Evolutionary conservation across 805 yeast genomes (phyloP).

Genomic region (Candida nitratophila): DNA sequence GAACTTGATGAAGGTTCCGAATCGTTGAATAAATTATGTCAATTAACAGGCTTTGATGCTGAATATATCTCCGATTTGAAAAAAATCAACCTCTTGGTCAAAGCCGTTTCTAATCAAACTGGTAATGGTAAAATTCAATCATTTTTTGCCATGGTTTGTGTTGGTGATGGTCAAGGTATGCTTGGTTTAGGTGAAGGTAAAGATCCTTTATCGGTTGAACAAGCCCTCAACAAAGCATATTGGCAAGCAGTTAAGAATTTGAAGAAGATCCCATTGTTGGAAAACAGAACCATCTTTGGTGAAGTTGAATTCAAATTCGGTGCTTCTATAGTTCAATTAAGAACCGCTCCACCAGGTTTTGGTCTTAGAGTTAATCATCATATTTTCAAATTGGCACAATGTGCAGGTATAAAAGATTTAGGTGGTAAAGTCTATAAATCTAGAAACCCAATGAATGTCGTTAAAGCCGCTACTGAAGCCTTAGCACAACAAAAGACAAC

Average conservation of each 20-base stretch:
- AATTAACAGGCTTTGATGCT: conserved; percentile 60
- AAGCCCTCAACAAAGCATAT: conserved; percentile 77
- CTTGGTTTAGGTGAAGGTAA: conserved; percentile 94
- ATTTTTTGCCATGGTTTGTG: conserved; percentile 78
- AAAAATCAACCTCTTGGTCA: conserved; percentile 62
- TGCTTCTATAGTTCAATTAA: conserved; percentile 73
- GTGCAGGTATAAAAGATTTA: conserved; percentile 90
- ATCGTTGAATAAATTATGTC: conserved; percentile 48
- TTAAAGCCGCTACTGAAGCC: conserved; percentile 84
- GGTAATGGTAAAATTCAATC: conserved; percentile 84
- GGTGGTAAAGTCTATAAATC: conserved; percentile 89
- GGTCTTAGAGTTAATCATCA: conserved; percentile 90
- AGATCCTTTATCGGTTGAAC: conserved; percentile 66
- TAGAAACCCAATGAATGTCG: conserved; percentile 91
- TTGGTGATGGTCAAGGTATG: conserved; percentile 91
- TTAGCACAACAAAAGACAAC: conserved; percentile 69
- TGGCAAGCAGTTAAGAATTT: conserved; percentile 91
- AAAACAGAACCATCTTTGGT: conserved; percentile 85
- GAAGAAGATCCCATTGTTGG: conserved; percentile 75
- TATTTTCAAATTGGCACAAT: conserved; percentile 83
- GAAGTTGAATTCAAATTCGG: conserved; percentile 78
- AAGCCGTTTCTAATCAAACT: conserved; percentile 85
- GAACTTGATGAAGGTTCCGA: conserved; percentile 20
- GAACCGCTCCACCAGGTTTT: conserved; percentile 88
- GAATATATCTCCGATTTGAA: conserved; percentile 53